Evolutionary conservation across 352 stramenopile species (phyloP).

Genomic region (Phytopythium oedochilum): DNA sequence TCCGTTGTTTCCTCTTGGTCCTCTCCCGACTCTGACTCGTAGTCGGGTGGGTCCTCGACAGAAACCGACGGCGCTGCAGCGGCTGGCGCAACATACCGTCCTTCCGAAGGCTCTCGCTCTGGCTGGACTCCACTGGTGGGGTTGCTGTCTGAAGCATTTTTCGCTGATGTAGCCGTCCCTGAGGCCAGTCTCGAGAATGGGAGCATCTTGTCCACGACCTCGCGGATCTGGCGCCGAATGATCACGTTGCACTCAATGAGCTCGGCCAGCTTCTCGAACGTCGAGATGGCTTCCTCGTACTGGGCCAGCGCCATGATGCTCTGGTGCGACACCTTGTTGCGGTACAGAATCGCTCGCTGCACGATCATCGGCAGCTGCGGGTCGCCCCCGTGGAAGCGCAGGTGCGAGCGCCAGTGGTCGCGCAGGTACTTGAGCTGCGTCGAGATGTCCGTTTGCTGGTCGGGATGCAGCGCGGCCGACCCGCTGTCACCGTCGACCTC

Average conservation of each 20-base stretch:
- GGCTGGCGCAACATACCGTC: not conserved
- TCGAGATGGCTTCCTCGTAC: conserved; percentile 26
- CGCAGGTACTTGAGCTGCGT: conserved; percentile 32
- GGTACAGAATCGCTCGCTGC: conserved; percentile 20
- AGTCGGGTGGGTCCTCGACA: not conserved
- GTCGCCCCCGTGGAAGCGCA: conserved; percentile 18
- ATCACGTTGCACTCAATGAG: conserved; percentile 25
- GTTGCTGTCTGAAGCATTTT: not conserved
- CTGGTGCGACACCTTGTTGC: conserved; percentile 37
- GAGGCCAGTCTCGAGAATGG: conserved; percentile 11
- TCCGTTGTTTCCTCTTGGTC: conserved; percentile 4
- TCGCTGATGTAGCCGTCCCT: too few species aligned
- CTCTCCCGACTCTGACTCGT: not conserved
- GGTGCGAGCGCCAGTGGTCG: conserved; percentile 34
- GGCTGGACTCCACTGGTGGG: not conserved
- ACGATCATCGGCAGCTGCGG: conserved; percentile 23
- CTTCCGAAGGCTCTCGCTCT: not conserved
- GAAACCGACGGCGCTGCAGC: not conserved
- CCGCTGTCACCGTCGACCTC: conserved; percentile 6
- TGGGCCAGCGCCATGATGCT: conserved; percentile 20
- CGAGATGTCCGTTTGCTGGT: conserved; percentile 25
- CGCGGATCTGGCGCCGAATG: conserved; percentile 23
- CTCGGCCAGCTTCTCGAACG: conserved; percentile 27
- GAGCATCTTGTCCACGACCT: conserved; percentile 24
- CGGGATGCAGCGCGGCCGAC: conserved; percentile 5